phyloP scores from a whole-genome alignment of 2,329 filamentous ascomycete genomes.

The Pseudocercospora ulei region DNA sequence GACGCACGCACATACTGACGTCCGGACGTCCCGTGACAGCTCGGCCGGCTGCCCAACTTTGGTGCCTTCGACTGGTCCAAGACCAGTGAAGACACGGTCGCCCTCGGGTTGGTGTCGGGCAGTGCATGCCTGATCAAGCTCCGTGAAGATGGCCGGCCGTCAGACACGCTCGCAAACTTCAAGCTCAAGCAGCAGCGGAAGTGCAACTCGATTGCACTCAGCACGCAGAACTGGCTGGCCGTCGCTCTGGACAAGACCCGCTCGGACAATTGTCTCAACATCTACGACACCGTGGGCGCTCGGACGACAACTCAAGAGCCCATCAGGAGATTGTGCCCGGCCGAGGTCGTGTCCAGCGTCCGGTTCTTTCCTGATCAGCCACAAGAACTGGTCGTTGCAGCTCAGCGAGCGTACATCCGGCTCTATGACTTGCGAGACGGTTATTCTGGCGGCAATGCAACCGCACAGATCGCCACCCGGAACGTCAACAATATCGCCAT shows the following conservation, averaged over 20 bases:
- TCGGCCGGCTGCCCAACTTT: conserved; percentile 48
- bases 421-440: conserved; percentile 61
- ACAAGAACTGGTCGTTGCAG: conserved; percentile 63
- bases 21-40: neutral
- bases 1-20: no score
- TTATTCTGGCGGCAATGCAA: conserved; percentile 21
- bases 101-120: conserved; percentile 64
- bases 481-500: conserved; percentile 62
- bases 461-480: conserved; percentile 45
- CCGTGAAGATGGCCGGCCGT: conserved; percentile 49
- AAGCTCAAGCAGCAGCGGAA: conserved; percentile 65
- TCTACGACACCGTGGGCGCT: conserved; percentile 64
- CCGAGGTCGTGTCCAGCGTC: conserved; percentile 68
- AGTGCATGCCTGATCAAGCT: conserved; percentile 65
- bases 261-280: conserved; percentile 71
- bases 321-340: conserved; percentile 50
- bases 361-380: conserved; percentile 72
- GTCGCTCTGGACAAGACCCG: conserved; percentile 71
- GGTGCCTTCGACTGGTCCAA: conserved; percentile 59
- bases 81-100: conserved; percentile 55
- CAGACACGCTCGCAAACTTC: conserved; percentile 49
- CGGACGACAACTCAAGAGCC: conserved; percentile 44
- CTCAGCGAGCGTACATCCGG: conserved; percentile 63
- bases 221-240: conserved; percentile 58
- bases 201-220: conserved; percentile 75